Evolutionary conservation across 1,139 yeast genomes (phyloP).

Genomic region (Eremothecium cymbalariae): DNA sequence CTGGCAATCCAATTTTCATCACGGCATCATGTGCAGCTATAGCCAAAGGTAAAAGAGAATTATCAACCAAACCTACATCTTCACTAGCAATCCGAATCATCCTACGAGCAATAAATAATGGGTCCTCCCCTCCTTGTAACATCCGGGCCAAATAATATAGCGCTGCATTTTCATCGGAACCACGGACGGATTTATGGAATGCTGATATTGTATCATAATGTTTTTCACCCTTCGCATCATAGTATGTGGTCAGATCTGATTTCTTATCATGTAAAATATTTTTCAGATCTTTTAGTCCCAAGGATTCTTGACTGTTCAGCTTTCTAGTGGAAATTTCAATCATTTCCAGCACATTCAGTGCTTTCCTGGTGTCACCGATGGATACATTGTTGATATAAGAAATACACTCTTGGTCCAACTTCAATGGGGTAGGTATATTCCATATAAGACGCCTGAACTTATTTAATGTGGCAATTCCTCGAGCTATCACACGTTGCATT

Average conservation of each 20-base stretch:
- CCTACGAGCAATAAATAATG: constrained; percentile 80
- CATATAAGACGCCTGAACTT: constrained; percentile 42
- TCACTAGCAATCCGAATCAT: constrained; percentile 92
- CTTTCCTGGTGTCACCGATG: constrained; percentile 84
- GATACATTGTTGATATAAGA: constrained; percentile 69
- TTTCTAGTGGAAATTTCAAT: constrained; percentile 34
- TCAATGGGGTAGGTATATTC: constrained; percentile 34
- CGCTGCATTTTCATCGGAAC: constrained; percentile 83
- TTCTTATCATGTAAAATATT: constrained; percentile 25
- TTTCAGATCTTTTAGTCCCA: constrained; percentile 14
- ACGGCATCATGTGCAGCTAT: constrained; percentile 79
- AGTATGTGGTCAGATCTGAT: constrained; percentile 42
- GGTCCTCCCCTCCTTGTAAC: constrained; percentile 92
- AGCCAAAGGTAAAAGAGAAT: constrained; percentile 77
- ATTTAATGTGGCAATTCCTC: constrained; percentile 58
- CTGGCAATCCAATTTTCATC: constrained; percentile 94
- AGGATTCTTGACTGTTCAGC: constrained; percentile 7
- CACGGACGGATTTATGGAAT: constrained; percentile 84
- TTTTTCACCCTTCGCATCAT: constrained; percentile 82
- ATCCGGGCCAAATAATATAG: constrained; percentile 77
- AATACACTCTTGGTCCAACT: constrained; percentile 49
- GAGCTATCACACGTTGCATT: constrained; percentile 47
- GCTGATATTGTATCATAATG: constrained; percentile 95
- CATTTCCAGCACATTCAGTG: constrained; percentile 67
- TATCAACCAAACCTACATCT: constrained; percentile 79